These are phyloP conservation scores for Hypoxylon sp. DNA, from an alignment of 2,329 filamentous ascomycete species.

Conservation along the genomic window DNA sequence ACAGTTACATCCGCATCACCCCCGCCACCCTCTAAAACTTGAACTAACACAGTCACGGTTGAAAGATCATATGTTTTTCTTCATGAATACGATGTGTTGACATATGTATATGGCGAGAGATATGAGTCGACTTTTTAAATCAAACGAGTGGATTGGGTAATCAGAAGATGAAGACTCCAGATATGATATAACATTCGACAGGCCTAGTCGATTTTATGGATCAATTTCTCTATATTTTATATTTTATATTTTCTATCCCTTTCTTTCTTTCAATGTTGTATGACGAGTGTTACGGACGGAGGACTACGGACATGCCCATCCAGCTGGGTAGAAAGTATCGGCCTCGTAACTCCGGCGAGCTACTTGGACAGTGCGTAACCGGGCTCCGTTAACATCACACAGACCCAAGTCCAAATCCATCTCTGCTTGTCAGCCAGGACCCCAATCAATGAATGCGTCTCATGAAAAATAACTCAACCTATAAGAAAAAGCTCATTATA, in stretches of 20 bases:
- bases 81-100: constrained; percentile 28
- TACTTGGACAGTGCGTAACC: constrained; percentile 45
- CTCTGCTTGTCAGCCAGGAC: constrained; percentile 27
- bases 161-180: constrained; percentile 33
- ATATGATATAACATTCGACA: constrained; percentile 33
- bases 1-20: constrained; percentile 37
- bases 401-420: constrained; percentile 34
- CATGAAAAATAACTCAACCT: constrained; percentile 47
- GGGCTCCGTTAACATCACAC: constrained; percentile 40
- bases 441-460: constrained; percentile 38
- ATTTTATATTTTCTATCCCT: neutral
- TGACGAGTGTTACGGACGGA: constrained; percentile 6
- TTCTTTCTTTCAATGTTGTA: neutral
- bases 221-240: constrained; percentile 4
- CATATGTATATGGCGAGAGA: constrained; percentile 28
- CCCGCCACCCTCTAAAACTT: constrained; percentile 22
- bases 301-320: constrained; percentile 32
- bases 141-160: constrained; percentile 41
- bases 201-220: constrained; percentile 7
- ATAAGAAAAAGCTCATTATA: constrained; percentile 37
- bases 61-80: constrained; percentile 41
- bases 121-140: constrained; percentile 40
- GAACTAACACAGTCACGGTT: constrained; percentile 31
- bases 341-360: constrained; percentile 41
- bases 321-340: constrained; percentile 28